Base-by-base conservation (phyloP, 2,329 filamentous ascomycete species). In the Aspergillus brunneoviolaceus region DNA sequence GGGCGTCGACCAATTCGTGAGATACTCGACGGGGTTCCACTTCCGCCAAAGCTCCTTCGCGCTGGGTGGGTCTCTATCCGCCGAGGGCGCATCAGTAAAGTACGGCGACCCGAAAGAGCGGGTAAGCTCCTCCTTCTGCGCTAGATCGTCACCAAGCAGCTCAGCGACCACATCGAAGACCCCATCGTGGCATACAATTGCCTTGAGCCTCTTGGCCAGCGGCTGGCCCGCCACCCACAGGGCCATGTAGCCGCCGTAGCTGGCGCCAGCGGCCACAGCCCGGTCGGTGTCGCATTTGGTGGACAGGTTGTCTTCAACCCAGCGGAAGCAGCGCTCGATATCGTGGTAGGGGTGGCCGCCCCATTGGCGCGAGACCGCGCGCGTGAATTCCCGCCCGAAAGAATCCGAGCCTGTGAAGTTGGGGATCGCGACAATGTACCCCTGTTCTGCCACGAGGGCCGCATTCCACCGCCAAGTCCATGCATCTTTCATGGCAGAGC, bases 401-500 rank as follows among this genome's bases (percentile, higher is more conserved):
- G 52, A 55, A 23, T 55, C 52, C 10, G 52, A 55, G 4, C 52
- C 52, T 10, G 52, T 55, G 25, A 55, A 55, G 52, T 55, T 55
- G 23, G 52, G 52, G 25, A 55, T 48, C 4, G 52, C 52, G 2
- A 55, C 52, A 42, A 55, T 55, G 52, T 55, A 55, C 5, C 52
- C 52, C 27, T 55, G 52, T 33, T 55, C 39, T 6, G 52, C 52
- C 16, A 55, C 31, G 25, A 55, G 52, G 5, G 16, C 25, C 9
- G 39, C 16, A 16, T 55, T 55, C 52, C 52, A 55, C 39, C 52
- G 52, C 52, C 52, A 55, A 16, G 52, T 55, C 52, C 52, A 55
- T 16, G 42, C 52, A 5, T 55, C 52, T 16, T 16, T n/a, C n/a
- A 4, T 9, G 42, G 52, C 52, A n/a, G 52, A 55, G 25, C 19